Evolutionary conservation across 495 filamentous ascomycete genomes (phyloP).

Genomic region (Penicillium verhagenii): DNA sequence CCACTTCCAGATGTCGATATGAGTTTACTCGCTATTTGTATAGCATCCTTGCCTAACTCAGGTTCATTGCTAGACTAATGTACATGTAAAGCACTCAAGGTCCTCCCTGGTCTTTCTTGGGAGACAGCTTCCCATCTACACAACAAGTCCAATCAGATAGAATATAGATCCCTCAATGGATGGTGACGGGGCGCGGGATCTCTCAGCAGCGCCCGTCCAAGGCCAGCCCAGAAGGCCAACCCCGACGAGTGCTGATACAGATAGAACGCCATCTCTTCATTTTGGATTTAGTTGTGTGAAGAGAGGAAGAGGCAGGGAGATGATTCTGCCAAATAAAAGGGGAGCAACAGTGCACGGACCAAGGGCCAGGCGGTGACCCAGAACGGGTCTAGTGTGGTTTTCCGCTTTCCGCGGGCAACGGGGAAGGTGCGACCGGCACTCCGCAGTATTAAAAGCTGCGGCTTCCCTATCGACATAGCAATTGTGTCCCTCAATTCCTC

Average conservation of each 20-base stretch:
- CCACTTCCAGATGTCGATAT: no score
- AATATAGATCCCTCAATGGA: conserved; percentile 45
- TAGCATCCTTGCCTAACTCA: no score
- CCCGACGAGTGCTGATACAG: conserved; percentile 49
- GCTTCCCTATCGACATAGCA: conserved; percentile 27
- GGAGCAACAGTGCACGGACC: conserved; percentile 21
- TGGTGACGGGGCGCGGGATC: conserved; percentile 50
- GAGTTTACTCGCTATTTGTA: no score
- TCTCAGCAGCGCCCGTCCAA: conserved; percentile 51
- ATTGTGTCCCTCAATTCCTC: conserved; percentile 10
- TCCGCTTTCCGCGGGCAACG: conserved; percentile 48
- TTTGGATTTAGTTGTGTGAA: conserved; percentile 58
- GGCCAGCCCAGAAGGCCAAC: conserved; percentile 25
- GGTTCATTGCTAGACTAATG: not conserved
- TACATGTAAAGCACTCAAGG: not conserved
- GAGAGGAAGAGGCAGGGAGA: conserved; percentile 28
- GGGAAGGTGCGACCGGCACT: conserved; percentile 25
- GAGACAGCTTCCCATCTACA: conserved; percentile 14
- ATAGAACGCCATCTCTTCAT: conserved; percentile 49
- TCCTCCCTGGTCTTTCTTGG: not conserved
- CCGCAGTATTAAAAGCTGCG: conserved; percentile 20
- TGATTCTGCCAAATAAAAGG: conserved; percentile 21
- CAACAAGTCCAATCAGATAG: conserved; percentile 51
- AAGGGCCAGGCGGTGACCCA: conserved; percentile 34
- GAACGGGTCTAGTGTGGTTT: conserved; percentile 24